Conservation (phyloP, 371 early-diverging fungal species). For the Actinomucor elegans region DNA sequence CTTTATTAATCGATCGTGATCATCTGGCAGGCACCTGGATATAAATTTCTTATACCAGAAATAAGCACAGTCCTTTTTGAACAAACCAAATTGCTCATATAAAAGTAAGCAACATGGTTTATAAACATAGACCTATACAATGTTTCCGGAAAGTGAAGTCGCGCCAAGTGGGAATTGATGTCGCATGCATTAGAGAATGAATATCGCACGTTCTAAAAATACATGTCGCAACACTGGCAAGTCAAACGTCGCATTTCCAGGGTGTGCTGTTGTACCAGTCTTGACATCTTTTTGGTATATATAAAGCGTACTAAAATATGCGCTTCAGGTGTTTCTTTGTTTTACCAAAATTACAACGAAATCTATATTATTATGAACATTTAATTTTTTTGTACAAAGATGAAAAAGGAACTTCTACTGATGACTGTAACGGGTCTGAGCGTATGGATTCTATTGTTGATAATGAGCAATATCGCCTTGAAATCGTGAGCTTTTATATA, state of each 20-base stretch:
- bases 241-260: too few species aligned
- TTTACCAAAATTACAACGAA: neutral
- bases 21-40: slow-evolving; percentile 7
- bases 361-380: neutral
- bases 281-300: too few species aligned
- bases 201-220: too few species aligned
- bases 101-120: too few species aligned
- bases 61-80: slow-evolving; percentile 15
- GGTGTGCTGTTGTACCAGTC: too few species aligned
- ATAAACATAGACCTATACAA: too few species aligned
- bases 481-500: neutral
- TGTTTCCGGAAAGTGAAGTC: too few species aligned
- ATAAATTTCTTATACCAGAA: slow-evolving; percentile 15
- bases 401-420: neutral
- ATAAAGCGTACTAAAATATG: too few species aligned
- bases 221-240: too few species aligned
- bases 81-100: slow-evolving; percentile 15
- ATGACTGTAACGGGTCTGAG: neutral
- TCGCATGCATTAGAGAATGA: too few species aligned
- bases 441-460: neutral
- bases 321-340: neutral
- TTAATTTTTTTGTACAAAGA: neutral
- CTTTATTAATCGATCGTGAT: slow-evolving; percentile 10
- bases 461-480: neutral
- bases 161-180: too few species aligned